These are phyloP conservation scores for Aspergillus costaricaensis DNA, from an alignment of 2,329 filamentous ascomycete species.

Conservation along the genomic window DNA sequence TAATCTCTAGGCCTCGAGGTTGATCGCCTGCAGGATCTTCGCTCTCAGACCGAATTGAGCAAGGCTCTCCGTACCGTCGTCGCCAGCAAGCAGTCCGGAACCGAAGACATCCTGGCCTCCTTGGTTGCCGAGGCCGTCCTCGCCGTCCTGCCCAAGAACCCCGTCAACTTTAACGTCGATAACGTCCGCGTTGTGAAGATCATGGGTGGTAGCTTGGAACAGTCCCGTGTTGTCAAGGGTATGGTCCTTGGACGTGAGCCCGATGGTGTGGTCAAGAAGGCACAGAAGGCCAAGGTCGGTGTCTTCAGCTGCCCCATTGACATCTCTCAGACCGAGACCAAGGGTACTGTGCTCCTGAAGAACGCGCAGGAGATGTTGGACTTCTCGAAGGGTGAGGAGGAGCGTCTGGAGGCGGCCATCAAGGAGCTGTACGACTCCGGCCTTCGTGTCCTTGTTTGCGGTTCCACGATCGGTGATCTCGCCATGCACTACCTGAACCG, in stretches of 20 bases:
- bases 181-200: slow-evolving; percentile 99
- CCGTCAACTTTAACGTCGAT: slow-evolving; percentile 95
- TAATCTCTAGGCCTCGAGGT: slow-evolving; percentile 69
- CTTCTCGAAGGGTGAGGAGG: slow-evolving; percentile 96
- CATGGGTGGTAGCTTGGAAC: slow-evolving; percentile 93
- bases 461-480: slow-evolving; percentile 90
- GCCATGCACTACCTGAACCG: slow-evolving; percentile 98
- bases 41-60: slow-evolving; percentile 77
- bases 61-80: slow-evolving; percentile 96
- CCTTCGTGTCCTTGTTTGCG: slow-evolving; percentile 86
- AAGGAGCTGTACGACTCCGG: slow-evolving; percentile 97
- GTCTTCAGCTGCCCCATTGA: slow-evolving; percentile 97
- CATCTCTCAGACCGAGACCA: slow-evolving; percentile 94
- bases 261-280: slow-evolving; percentile 90
- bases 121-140: slow-evolving; percentile 84
- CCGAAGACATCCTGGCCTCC: slow-evolving; percentile 81
- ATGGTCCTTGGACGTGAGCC: slow-evolving; percentile 98
- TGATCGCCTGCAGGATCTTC: slow-evolving; percentile 84
- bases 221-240: slow-evolving; percentile 91
- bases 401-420: slow-evolving; percentile 83
- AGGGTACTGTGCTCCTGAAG: slow-evolving; percentile 94
- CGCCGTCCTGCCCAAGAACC: slow-evolving; percentile 92
- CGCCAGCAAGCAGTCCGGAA: slow-evolving; percentile 93
- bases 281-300: slow-evolving; percentile 87
- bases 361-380: slow-evolving; percentile 99